Percentiles rank a stretch among this genome's conserved stretches.
Conservation (phyloP, 208 protist species). For the Trypanosoma platydactyli region DNA sequence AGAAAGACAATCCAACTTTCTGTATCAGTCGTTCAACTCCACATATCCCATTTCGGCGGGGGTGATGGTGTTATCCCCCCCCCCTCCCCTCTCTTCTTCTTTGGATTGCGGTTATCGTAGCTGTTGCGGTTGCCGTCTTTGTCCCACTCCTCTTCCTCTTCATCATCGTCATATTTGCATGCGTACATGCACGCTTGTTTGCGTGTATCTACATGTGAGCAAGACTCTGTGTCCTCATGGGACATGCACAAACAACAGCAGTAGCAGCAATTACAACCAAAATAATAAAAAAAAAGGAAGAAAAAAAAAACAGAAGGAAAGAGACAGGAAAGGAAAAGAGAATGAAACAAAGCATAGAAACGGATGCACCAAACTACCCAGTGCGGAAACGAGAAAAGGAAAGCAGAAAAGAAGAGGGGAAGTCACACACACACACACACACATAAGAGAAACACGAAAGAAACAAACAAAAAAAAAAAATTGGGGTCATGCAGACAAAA, state of each 20-base stretch:
- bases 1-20: neutral
- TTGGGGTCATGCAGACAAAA: neutral
- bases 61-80: too few relatives aligned
- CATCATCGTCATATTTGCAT: too few relatives aligned
- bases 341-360: constrained; percentile 21
- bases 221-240: neutral
- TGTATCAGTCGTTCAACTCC: neutral
- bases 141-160: too few relatives aligned
- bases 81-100: neutral
- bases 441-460: too few relatives aligned
- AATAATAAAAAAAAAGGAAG: constrained; percentile 23
- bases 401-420: constrained; percentile 11
- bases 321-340: constrained; percentile 27
- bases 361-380: neutral
- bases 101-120: neutral
- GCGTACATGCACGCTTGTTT: too few relatives aligned
- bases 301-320: constrained; percentile 23
- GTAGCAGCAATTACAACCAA: neutral
- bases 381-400: too few relatives aligned
- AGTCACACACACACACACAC: neutral
- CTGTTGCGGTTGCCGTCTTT: too few relatives aligned
- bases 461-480: constrained; percentile 16
- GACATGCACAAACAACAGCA: neutral
- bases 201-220: neutral
- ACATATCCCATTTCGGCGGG: too few relatives aligned